Base-by-base conservation (phyloP, 2,329 filamentous ascomycete species). In the Alternaria brassicicola region DNA sequence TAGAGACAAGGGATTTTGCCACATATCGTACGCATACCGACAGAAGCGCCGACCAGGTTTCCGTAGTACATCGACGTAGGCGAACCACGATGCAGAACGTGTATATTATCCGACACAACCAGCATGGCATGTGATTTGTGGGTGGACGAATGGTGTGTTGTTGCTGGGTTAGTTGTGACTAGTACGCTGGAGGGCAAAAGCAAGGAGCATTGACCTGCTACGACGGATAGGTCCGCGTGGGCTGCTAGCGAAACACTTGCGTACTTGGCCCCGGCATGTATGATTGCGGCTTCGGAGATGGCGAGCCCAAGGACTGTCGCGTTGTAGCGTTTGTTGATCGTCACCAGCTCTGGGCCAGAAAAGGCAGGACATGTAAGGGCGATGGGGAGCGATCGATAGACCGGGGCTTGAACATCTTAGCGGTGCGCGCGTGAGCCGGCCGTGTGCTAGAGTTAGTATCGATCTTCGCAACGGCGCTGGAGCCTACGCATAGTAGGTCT, bases 181-280 rank as follows among this genome's bases (percentile, higher is more conserved):
- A 48, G 43, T 25, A 54, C 19, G 51, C 38, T 39, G 33, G 21
- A 51, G 30, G 45, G 36, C 38, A 49, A 58, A 58, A 50, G 39
- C 33, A 55, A 50, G 33, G 56, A 35, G 17, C 39, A 51, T 50
- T 31, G 56, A 55, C 52, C 56, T 59, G 52, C 56, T 52, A 38
- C 52, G 51, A 50, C 31, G 26, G 52, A 59, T 23, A 21, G 26
- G 52, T 36, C 31, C 46, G 31, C 33, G 41, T 54, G 45, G 43
- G 28, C 45, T 35, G 43, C 51, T 30, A 30, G 30, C 50, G 45
- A 50, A 43, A 46, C 31, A 49, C 33, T 26, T 21, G 46, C 19
- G 33, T 12, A 15, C 56, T 59, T 55, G 52, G 46, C 56, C 12
- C 31, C 31, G 23, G 15, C 35, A 48, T 25, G 31, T 25, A 31